Percentiles rank a stretch among this genome's conserved stretches.
Evolutionary conservation across 331 rosid genomes (phyloP).

Genomic region (Quercus phellos): DNA sequence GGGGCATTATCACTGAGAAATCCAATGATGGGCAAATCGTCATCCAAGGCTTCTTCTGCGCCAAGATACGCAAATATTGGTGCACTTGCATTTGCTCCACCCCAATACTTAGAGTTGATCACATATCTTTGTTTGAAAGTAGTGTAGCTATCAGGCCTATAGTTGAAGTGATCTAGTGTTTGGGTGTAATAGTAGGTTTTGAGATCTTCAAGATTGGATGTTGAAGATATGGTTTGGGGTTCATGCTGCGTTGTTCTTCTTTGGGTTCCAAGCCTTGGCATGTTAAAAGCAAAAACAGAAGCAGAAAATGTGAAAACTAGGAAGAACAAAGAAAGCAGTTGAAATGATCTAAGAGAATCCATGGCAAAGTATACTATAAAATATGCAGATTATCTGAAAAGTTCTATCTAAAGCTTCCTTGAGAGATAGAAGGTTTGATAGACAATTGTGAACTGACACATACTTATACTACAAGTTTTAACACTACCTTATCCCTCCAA

Average conservation of each 20-base stretch:
- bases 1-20: conserved; percentile 32
- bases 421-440: conserved; percentile 5
- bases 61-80: conserved; percentile 49
- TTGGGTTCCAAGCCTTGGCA: conserved; percentile 38
- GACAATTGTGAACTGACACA: background rate
- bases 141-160: conserved; percentile 44
- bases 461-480: background rate
- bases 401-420: too few relatives aligned
- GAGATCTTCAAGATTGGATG: background rate
- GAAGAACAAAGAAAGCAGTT: conserved; percentile 25
- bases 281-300: background rate
- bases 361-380: background rate
- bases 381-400: too few relatives aligned
- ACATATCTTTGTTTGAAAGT: conserved; percentile 51
- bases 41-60: conserved; percentile 28
- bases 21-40: background rate
- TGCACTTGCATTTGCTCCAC: conserved; percentile 37
- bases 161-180: conserved; percentile 64
- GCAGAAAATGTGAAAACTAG: conserved; percentile 4
- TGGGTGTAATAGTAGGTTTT: conserved; percentile 42
- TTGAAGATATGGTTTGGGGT: conserved; percentile 12
- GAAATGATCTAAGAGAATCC: conserved; percentile 15
- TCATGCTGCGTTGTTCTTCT: conserved; percentile 5
- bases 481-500: too few relatives aligned
- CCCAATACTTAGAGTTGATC: conserved; percentile 43